Base-by-base conservation (phyloP, 306 rosid genomes). In the Cucurbita moschata region DNA sequence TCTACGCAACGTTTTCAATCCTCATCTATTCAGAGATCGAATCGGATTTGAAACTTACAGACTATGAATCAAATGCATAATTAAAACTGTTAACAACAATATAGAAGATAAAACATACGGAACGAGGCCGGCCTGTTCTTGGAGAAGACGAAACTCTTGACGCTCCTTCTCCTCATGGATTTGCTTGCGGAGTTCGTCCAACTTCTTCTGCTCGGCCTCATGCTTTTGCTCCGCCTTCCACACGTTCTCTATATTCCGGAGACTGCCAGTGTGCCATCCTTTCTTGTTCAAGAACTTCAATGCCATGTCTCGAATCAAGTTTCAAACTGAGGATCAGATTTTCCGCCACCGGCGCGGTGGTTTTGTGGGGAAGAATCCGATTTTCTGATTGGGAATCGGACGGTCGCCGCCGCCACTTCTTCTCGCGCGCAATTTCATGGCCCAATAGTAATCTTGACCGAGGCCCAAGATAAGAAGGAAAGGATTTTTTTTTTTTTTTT, bases 241-340 rank as follows among this genome's bases (percentile, higher is more conserved):
- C 5, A 94, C 97, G 73, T 94, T 90, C 82, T 94, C 98, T 0
- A 90, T 90, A 89, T 94, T 94, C 57, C 97, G 80, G 10, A 94
- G 83, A 52, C 96, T 90, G 1, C 97, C 98, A n/a, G 98, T 94
- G 83, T 94, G 98, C 98, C 98, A 94, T 77, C 98, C 98, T 77
- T 94, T 94, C 90, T 94, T 89, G 92, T 94, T 94, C 96, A 94
- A 52, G 81, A 94, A 94, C 65, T 90, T 94, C 78, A 94, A 63
- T 38, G 89, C 97, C 98, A 90, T 94, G 46, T 51, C 83, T 10
- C 58, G 21, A 35, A 40, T 55, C 18, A 44, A 52, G 49, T 67
- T 62, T 49, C 71, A 23, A 10, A 16, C 11, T 10, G 4, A 8
- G 63, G 35, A 23, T 57, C 63, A 16, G 63, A 64, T 5, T 64